phyloP scores from a whole-genome alignment of 106 monocot species.

The Iris macrosiphon region DNA sequence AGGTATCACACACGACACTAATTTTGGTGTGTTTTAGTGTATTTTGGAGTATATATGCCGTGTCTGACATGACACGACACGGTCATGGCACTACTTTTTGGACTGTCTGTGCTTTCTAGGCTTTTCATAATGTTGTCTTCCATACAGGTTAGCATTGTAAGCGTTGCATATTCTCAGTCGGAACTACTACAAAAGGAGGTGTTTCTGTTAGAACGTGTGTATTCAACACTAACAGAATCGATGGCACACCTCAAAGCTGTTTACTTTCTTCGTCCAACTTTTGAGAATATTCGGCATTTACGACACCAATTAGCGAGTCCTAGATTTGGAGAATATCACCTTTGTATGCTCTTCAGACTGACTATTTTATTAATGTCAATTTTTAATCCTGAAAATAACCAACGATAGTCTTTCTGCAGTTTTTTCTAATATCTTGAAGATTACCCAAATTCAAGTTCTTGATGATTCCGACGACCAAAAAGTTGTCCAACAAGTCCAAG shows the following conservation, averaged over 20 bases:
- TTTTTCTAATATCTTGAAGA: constrained; percentile 86
- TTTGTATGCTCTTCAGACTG: constrained; percentile 38
- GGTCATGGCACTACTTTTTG: too few species aligned
- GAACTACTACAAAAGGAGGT: constrained; percentile 81
- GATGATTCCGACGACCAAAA: constrained; percentile 89
- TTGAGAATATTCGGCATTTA: constrained; percentile 71
- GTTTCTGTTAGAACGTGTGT: constrained; percentile 66
- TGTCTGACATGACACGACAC: too few species aligned
- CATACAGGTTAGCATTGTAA: constrained; percentile 72
- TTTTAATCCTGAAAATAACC: neutral
- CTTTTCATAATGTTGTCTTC: too few species aligned
- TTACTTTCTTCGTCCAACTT: constrained; percentile 75
- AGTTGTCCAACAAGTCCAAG: constrained; percentile 85
- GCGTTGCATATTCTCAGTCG: constrained; percentile 78
- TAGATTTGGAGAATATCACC: constrained; percentile 79
- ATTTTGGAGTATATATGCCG: too few species aligned
- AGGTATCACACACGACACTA: too few species aligned
- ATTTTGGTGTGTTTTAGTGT: too few species aligned
- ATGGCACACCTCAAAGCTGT: constrained; percentile 88
- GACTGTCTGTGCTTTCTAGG: too few species aligned
- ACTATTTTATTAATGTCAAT: too few species aligned
- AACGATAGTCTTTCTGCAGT: constrained; percentile 53
- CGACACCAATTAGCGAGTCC: constrained; percentile 63
- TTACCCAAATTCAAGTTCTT: constrained; percentile 70
- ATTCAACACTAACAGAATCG: constrained; percentile 56